Conservation (phyloP, 2,329 filamentous ascomycete genomes). For the Sporothrix globosa region DNA sequence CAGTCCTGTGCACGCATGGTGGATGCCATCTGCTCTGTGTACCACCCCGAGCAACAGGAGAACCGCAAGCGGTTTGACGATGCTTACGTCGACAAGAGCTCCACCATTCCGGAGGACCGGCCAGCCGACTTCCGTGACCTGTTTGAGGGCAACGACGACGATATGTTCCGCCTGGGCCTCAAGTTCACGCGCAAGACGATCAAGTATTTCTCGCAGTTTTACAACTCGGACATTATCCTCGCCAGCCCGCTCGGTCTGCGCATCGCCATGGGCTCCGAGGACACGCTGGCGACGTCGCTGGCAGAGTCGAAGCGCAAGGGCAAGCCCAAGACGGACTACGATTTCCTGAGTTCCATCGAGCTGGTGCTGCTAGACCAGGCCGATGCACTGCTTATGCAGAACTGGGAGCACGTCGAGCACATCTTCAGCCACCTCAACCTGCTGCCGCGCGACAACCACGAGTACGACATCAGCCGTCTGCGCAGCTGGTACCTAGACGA, state of each 20-base stretch:
- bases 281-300: conserved; percentile 43
- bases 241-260: conserved; percentile 87
- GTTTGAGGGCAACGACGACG: conserved; percentile 93
- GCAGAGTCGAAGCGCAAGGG: conserved; percentile 58
- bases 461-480: conserved; percentile 90
- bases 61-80: conserved; percentile 93
- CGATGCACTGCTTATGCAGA: conserved; percentile 94
- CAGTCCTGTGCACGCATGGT: conserved; percentile 81
- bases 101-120: conserved; percentile 57
- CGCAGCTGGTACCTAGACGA: conserved; percentile 91
- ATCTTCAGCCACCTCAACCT: conserved; percentile 90
- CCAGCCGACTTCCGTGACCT: conserved; percentile 86
- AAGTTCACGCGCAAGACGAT: conserved; percentile 96
- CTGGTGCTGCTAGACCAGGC: conserved; percentile 88
- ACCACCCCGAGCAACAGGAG: conserved; percentile 86
- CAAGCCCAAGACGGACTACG: conserved; percentile 65
- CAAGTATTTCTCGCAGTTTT: conserved; percentile 94
- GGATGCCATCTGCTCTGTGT: conserved; percentile 74
- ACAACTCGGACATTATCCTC: conserved; percentile 93
- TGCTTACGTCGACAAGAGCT: conserved; percentile 70
- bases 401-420: conserved; percentile 94
- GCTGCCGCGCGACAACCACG: conserved; percentile 85
- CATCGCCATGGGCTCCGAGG: conserved; percentile 84
- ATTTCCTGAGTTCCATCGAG: conserved; percentile 94
- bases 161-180: conserved; percentile 93